These are phyloP conservation scores for Aphanomyces invadans DNA, from an alignment of 352 stramenopile species.

Conservation along the genomic window DNA sequence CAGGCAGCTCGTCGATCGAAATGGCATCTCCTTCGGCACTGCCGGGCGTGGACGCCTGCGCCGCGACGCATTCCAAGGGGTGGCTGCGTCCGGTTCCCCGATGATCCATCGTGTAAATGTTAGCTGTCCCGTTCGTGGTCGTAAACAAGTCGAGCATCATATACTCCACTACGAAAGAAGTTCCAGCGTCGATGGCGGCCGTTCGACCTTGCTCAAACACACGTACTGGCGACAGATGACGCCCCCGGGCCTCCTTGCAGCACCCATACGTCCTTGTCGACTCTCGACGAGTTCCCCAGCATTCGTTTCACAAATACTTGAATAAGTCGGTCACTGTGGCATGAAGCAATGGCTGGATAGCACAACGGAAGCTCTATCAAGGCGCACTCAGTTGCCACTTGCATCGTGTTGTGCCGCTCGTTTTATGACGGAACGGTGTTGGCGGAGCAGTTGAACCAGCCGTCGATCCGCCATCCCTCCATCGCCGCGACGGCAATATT, in stretches of 20 bases:
- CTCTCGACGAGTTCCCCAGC: constrained; percentile 6
- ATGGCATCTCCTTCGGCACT: constrained; percentile 48
- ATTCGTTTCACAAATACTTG: constrained; percentile 44
- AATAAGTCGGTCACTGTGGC: constrained; percentile 27
- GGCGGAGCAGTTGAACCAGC: constrained; percentile 23
- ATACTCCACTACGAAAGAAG: constrained; percentile 42
- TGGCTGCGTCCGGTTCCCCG: constrained; percentile 51
- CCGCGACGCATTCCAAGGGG: constrained; percentile 46
- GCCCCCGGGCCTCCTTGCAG: constrained; percentile 37
- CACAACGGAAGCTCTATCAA: constrained; percentile 33
- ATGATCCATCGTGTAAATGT: constrained; percentile 65
- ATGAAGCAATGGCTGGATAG: constrained; percentile 29
- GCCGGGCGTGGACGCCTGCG: constrained; percentile 38
- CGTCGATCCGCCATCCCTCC: constrained; percentile 1
- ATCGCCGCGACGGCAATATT: not conserved
- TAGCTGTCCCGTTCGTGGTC: constrained; percentile 41
- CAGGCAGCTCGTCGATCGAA: constrained; percentile 44
- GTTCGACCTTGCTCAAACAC: not conserved
- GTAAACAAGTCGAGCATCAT: constrained; percentile 53
- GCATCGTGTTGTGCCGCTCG: not conserved
- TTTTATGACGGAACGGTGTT: constrained; percentile 8
- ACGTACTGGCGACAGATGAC: constrained; percentile 34
- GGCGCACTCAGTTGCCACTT: constrained; percentile 31
- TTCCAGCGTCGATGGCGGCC: no score
- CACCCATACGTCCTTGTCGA: constrained; percentile 37